Percentiles rank a stretch among this genome's conserved stretches.
Evolutionary conservation across 1,139 yeast genomes (phyloP).

Genomic region (Zygoascus hellenicus): DNA sequence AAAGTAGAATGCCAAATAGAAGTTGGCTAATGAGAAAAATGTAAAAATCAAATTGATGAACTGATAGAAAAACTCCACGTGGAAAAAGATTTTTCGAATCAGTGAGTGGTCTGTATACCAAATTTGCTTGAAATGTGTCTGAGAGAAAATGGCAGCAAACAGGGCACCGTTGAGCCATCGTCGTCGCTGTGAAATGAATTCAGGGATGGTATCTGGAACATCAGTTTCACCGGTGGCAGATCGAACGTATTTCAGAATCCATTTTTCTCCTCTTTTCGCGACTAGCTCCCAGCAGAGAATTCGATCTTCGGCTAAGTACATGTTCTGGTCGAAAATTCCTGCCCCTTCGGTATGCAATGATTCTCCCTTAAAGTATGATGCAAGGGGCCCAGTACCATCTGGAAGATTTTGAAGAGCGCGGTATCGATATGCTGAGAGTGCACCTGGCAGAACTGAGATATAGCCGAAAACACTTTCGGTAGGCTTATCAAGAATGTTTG

Average conservation of each 20-base stretch:
- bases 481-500: conserved; percentile 77
- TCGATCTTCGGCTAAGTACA: conserved; percentile 97
- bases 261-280: conserved; percentile 76
- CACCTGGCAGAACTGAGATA: conserved; percentile 79
- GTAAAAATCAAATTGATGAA: conserved; percentile 70
- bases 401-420: conserved; percentile 78
- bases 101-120: conserved; percentile 84
- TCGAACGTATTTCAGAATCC: conserved; percentile 91
- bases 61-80: conserved; percentile 80
- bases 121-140: conserved; percentile 67
- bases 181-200: conserved; percentile 90
- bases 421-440: conserved; percentile 84
- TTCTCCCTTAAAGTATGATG: conserved; percentile 88
- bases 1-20: conserved; percentile 85
- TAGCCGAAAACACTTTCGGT: conserved; percentile 80
- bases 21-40: conserved; percentile 85
- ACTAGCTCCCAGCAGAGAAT: conserved; percentile 96
- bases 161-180: conserved; percentile 98
- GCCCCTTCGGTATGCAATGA: conserved; percentile 50
- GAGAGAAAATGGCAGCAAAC: conserved; percentile 90
- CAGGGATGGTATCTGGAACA: conserved; percentile 88
- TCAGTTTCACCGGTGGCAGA: conserved; percentile 96
- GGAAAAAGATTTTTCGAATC: conserved; percentile 69
- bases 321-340: conserved; percentile 81
- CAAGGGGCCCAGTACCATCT: conserved; percentile 89